Conservation (phyloP, 1,284 basidiomycete genomes). For the Cutaneotrichosporon dermatis region DNA sequence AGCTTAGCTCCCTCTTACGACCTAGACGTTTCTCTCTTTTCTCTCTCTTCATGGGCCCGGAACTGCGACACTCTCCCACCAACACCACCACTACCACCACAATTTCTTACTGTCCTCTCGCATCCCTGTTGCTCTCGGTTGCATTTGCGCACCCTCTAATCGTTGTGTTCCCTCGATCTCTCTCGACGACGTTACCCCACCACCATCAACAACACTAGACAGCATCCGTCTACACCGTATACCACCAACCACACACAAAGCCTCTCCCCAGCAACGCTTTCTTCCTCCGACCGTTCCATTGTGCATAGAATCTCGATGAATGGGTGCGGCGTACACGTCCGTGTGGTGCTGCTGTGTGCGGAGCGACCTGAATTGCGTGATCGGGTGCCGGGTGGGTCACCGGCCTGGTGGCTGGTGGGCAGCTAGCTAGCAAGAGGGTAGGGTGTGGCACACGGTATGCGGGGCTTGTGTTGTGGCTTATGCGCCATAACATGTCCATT, state of each 20-base stretch:
- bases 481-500: too few species aligned
- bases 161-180: conserved; percentile 7
- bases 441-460: too few species aligned
- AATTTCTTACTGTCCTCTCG: neutral
- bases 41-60: conserved; percentile 7
- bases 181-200: neutral
- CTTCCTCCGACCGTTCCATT: neutral
- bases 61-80: neutral
- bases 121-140: conserved; percentile 8
- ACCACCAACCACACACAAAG: neutral
- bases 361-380: too few species aligned
- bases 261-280: neutral
- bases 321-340: neutral
- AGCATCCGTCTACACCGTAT: neutral
- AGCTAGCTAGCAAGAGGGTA: too few species aligned
- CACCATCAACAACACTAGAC: conserved; percentile 1
- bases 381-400: too few species aligned
- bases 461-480: too few species aligned
- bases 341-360: too few species aligned
- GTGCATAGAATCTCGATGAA: conserved; percentile 9
- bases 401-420: too few species aligned
- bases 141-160: conserved; percentile 9
- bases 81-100: too few species aligned
- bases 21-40: conserved; percentile 1
- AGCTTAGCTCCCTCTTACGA: neutral